Conservation (phyloP, 192 early-diverging fungal genomes). For the Diversispora eburnea region DNA sequence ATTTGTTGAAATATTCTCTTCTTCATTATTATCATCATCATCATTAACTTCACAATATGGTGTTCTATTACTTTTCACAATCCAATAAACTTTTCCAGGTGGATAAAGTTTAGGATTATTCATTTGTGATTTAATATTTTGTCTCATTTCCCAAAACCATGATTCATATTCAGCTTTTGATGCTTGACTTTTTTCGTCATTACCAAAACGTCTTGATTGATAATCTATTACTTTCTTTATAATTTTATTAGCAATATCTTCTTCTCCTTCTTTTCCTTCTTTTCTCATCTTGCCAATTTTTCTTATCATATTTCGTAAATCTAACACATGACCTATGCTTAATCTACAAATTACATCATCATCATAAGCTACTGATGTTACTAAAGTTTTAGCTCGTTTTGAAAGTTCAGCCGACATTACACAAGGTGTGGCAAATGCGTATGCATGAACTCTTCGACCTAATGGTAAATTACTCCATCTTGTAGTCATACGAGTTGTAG, state of each 20-base stretch:
- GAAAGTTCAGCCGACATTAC: slow-evolving; percentile 44
- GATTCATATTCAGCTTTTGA: slow-evolving; percentile 16
- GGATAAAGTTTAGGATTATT: slow-evolving; percentile 36
- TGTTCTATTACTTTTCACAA: slow-evolving; percentile 21
- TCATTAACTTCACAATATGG: slow-evolving; percentile 20
- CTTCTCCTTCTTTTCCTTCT: slow-evolving; percentile 8
- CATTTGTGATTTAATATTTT: slow-evolving; percentile 3
- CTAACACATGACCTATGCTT: slow-evolving; percentile 35
- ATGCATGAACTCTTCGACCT: slow-evolving; percentile 42
- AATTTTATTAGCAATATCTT: slow-evolving; percentile 23
- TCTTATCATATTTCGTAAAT: slow-evolving; percentile 28
- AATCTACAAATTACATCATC: slow-evolving; percentile 39
- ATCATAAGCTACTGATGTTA: slow-evolving; percentile 40
- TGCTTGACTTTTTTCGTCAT: background rate
- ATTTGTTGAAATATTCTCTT: background rate
- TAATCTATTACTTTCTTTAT: slow-evolving; percentile 30
- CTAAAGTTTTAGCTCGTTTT: slow-evolving; percentile 34
- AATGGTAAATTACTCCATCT: slow-evolving; percentile 37
- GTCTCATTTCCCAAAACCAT: slow-evolving; percentile 14
- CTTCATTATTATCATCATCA: slow-evolving; percentile 1
- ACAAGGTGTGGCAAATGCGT: slow-evolving; percentile 45
- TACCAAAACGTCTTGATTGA: slow-evolving; percentile 15
- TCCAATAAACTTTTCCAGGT: slow-evolving; percentile 46
- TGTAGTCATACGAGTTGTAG: slow-evolving; percentile 41
- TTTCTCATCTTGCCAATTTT: slow-evolving; percentile 8